A percentile compares a stretch with the other conserved stretches of the same genome.
These are phyloP conservation scores for Nemania serpens DNA, from an alignment of 2,329 filamentous ascomycete species.

Conservation along the genomic window DNA sequence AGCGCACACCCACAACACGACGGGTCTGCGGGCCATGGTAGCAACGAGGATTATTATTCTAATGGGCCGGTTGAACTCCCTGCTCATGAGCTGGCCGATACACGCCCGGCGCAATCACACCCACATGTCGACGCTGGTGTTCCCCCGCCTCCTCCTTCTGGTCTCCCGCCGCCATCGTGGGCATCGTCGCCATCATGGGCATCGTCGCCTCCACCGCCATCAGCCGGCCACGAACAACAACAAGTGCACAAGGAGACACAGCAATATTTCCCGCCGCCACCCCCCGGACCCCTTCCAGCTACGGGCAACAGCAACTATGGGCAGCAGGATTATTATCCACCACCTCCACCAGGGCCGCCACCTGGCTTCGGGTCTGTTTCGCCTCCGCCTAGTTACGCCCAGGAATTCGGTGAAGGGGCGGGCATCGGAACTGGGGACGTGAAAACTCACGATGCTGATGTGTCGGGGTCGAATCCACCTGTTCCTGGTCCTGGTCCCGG, in stretches of 20 bases:
- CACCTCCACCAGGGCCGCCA: conserved; percentile 10
- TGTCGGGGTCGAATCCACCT: too few species aligned
- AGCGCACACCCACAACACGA: not conserved
- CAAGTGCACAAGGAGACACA: not conserved
- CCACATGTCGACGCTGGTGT: not conserved
- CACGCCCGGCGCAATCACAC: not conserved
- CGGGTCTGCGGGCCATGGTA: not conserved
- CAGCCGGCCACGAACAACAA: not conserved
- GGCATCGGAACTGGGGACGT: not conserved
- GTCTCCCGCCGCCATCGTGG: not conserved
- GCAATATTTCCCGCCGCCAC: not conserved
- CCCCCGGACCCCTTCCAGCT: not conserved
- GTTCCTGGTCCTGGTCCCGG: too few species aligned
- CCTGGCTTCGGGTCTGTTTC: conserved; percentile 7
- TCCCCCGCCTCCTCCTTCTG: not conserved
- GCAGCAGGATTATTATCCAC: not conserved
- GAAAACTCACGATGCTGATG: not conserved
- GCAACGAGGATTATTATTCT: not conserved
- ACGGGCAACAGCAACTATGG: not conserved
- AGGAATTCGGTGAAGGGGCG: conserved; percentile 13
- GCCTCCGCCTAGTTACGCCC: conserved; percentile 29
- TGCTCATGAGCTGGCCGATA: not conserved
- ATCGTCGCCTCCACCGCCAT: not conserved
- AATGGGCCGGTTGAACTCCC: not conserved
- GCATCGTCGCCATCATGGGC: not conserved